phyloP scores from a whole-genome alignment of 2,329 filamentous ascomycete species.

The Thielaviopsis euricoi region DNA sequence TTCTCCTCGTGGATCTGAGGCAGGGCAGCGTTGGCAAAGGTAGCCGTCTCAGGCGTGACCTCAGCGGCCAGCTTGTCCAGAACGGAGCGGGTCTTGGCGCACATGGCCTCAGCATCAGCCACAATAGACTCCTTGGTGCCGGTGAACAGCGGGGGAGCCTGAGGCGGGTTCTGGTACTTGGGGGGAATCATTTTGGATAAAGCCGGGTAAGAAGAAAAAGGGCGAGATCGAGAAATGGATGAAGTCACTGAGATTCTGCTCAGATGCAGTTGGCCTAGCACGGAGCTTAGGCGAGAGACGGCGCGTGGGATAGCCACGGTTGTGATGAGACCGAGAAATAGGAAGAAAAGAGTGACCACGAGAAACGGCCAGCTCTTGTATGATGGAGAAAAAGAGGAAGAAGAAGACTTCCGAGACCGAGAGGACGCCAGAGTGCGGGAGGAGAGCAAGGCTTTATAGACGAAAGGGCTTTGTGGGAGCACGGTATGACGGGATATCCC shows the following conservation, averaged over 20 bases:
- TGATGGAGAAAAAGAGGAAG: constrained; percentile 2
- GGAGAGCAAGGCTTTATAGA: constrained; percentile 1
- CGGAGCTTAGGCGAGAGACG: constrained; percentile 38
- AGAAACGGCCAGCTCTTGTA: constrained; percentile 5
- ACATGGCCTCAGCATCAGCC: constrained; percentile 48
- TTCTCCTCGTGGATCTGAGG: constrained; percentile 66
- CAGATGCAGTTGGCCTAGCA: constrained; percentile 39
- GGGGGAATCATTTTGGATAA: constrained; percentile 38
- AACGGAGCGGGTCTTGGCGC: constrained; percentile 43
- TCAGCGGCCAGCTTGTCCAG: constrained; percentile 52
- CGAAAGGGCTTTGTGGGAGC: not conserved
- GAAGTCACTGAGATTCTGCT: constrained; percentile 17
- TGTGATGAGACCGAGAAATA: constrained; percentile 39
- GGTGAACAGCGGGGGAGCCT: constrained; percentile 62
- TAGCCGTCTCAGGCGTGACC: constrained; percentile 34
- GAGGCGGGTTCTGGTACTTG: constrained; percentile 57
- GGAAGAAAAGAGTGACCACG: constrained; percentile 29
- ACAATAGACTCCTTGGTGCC: constrained; percentile 55
- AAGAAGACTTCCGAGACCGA: not conserved
- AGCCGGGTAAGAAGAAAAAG: constrained; percentile 10
- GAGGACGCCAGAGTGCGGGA: constrained; percentile 5
- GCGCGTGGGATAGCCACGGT: constrained; percentile 52
- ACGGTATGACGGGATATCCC: not conserved
- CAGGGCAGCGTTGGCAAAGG: constrained; percentile 36
- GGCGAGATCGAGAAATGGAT: constrained; percentile 14